phyloP scores from a whole-genome alignment of 768 basidiomycete species.

The Lepiota venenata region DNA sequence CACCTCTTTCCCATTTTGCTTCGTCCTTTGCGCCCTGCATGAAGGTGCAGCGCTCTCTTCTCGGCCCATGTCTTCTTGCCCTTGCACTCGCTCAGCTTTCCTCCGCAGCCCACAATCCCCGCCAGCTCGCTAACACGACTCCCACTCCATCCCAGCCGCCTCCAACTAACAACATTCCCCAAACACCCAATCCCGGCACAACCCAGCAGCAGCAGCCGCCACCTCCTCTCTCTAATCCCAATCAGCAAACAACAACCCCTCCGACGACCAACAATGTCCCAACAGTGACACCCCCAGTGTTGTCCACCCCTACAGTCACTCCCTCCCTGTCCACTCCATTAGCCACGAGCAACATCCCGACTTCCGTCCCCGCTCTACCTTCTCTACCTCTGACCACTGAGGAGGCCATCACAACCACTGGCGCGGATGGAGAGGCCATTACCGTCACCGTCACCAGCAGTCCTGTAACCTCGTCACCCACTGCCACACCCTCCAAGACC shows the following conservation, averaged over 20 bases:
- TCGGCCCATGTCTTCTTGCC: constrained; percentile 24
- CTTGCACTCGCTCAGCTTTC: constrained; percentile 18
- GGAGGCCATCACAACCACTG: constrained; percentile 12
- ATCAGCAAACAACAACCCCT: not conserved
- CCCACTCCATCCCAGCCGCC: not conserved
- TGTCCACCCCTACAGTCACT: too few relatives aligned
- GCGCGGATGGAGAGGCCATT: constrained; percentile 17
- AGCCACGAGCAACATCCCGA: not conserved
- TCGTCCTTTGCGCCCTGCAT: constrained; percentile 15
- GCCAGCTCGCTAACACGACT: not conserved
- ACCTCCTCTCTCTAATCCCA: not conserved
- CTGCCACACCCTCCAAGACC: constrained; percentile 21
- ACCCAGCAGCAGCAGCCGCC: not conserved
- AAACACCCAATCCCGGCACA: constrained; percentile 11
- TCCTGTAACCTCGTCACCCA: constrained; percentile 11
- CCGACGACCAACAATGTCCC: too few relatives aligned
- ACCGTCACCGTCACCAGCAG: constrained; percentile 23
- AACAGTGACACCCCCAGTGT: too few relatives aligned
- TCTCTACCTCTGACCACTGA: constrained; percentile 5
- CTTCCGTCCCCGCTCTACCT: constrained; percentile 2
- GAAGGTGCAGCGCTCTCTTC: constrained; percentile 22
- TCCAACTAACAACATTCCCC: not conserved
- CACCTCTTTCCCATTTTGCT: not conserved
- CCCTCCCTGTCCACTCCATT: not conserved
- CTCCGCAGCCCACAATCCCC: constrained; percentile 15